Percentiles rank a stretch among this genome's conserved stretches.
Conservation (phyloP, 148 eudicot species). For the Cornus kousa region DNA sequence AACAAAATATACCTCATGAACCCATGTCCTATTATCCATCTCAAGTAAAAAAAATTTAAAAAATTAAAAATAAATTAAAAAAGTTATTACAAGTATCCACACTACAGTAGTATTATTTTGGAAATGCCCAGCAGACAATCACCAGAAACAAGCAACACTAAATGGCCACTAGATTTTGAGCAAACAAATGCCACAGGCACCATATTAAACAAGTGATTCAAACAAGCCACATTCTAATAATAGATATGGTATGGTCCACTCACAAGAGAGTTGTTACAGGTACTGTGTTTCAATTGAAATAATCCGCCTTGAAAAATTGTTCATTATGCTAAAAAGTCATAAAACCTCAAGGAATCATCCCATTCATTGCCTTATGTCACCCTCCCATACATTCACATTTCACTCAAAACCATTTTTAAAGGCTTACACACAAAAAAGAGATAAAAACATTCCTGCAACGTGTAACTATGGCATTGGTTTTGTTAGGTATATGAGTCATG, state of each 20-base stretch:
- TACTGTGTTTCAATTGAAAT: neutral
- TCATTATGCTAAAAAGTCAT: too few relatives aligned
- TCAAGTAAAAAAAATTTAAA: too few relatives aligned
- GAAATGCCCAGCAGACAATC: neutral
- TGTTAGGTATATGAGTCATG: too few relatives aligned
- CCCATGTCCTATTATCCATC: neutral
- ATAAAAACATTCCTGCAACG: too few relatives aligned
- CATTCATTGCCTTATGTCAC: neutral
- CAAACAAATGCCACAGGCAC: neutral
- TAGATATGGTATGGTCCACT: neutral
- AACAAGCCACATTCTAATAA: neutral
- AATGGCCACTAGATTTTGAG: neutral
- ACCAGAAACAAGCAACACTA: neutral
- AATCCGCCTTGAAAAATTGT: neutral
- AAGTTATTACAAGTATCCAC: neutral
- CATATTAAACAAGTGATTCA: neutral
- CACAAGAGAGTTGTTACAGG: neutral
- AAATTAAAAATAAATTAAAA: too few relatives aligned
- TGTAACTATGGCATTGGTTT: too few relatives aligned
- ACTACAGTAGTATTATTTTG: neutral
- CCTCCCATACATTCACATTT: neutral
- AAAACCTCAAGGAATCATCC: too few relatives aligned
- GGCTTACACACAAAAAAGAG: neutral
- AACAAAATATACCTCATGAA: neutral
- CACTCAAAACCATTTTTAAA: neutral